phyloP scores from a whole-genome alignment of 2,329 filamentous ascomycete species.

The Arachnopeziza araneosa region DNA sequence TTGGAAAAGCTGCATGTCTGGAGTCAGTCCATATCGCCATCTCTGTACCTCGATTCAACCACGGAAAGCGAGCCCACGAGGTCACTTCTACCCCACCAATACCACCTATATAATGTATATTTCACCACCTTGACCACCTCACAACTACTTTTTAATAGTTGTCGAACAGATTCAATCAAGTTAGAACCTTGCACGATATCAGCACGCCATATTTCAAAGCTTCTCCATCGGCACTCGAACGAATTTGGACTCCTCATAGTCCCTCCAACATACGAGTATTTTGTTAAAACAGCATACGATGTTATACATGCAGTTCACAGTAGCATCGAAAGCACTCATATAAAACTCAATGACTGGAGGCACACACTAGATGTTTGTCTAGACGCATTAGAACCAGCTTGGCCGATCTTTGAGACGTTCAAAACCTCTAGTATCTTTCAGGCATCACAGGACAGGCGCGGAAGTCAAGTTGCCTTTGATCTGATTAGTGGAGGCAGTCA shows the following conservation, averaged over 20 bases:
- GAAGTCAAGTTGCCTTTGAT: constrained; percentile 27
- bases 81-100: constrained; percentile 29
- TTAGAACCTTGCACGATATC: constrained; percentile 31
- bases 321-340: constrained; percentile 26
- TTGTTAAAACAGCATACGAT: constrained; percentile 33
- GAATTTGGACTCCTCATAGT: constrained; percentile 35
- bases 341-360: constrained; percentile 28
- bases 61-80: constrained; percentile 15
- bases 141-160: constrained; percentile 20
- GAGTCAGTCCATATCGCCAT: constrained; percentile 21
- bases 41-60: constrained; percentile 20
- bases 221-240: constrained; percentile 36
- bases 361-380: constrained; percentile 25
- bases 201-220: constrained; percentile 31
- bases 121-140: constrained; percentile 25
- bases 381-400: constrained; percentile 24
- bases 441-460: constrained; percentile 12
- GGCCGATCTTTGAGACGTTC: constrained; percentile 25
- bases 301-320: constrained; percentile 24
- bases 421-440: constrained; percentile 16
- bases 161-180: constrained; percentile 16
- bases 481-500: constrained; percentile 22
- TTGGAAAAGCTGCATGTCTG: constrained; percentile 24
- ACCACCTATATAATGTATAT: constrained; percentile 28
- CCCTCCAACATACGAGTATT: constrained; percentile 37